A percentile compares a stretch with the other conserved stretches of the same genome.
phyloP scores from a whole-genome alignment of 257 asterid species.

The Jacaranda copaia region DNA sequence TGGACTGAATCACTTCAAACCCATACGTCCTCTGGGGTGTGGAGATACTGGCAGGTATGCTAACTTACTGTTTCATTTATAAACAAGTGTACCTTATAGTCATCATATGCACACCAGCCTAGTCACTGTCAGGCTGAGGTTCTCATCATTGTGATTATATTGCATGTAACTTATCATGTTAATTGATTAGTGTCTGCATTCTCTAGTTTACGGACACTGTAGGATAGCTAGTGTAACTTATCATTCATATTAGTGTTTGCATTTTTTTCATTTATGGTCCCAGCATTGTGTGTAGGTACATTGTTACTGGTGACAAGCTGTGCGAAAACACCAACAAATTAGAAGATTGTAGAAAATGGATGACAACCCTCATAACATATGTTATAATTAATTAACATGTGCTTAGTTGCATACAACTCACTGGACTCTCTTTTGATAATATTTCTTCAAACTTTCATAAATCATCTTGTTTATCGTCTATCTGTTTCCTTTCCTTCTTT shows the following conservation, averaged over 20 bases:
- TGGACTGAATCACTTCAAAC: slow-evolving; percentile 90
- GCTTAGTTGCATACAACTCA: too few relatives aligned
- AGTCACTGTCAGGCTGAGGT: background rate
- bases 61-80: background rate
- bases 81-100: slow-evolving; percentile 15
- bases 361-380: too few relatives aligned
- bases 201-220: background rate
- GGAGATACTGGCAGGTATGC: slow-evolving; percentile 98
- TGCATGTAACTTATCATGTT: background rate
- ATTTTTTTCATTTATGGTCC: too few relatives aligned
- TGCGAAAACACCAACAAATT: too few relatives aligned
- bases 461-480: too few relatives aligned
- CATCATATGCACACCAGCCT: background rate
- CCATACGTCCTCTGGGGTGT: slow-evolving; percentile 93
- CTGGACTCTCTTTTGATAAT: too few relatives aligned
- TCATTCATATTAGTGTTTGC: background rate
- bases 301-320: too few relatives aligned
- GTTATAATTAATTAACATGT: too few relatives aligned
- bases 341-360: too few relatives aligned
- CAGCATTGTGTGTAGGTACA: too few relatives aligned
- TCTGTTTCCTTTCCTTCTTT: too few relatives aligned
- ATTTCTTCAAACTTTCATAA: too few relatives aligned
- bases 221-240: background rate
- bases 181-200: slow-evolving; percentile 1
- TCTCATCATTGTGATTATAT: background rate